Base-by-base conservation (phyloP, 2,329 filamentous ascomycete genomes). In the Pseudogymnoascus sp. region DNA sequence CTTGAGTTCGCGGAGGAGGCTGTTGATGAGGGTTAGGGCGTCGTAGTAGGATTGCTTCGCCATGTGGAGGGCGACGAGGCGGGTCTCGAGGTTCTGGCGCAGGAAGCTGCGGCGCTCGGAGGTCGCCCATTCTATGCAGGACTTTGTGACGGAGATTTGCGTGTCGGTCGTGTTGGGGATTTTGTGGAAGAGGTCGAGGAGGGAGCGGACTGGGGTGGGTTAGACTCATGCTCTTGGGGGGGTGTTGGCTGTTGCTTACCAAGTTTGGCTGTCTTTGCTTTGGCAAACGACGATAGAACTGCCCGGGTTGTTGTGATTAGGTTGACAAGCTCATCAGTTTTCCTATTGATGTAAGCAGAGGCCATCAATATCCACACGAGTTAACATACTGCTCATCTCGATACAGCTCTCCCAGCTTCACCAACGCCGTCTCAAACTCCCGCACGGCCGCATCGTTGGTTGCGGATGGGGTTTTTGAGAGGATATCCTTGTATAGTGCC, bases 61-160 rank as follows among this genome's bases (percentile, higher is more conserved):
- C 89, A 99, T 97, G 81, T 96, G 91, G 66, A 99, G 87, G 62
- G 86, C 83, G 63, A 99, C 95, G 64, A 99, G 88, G 67, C 95
- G 90, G 64, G 93, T 96, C 82, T 99, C 92, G 74, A 99, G 91
- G 77, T 96, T 96, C 81, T 99, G 95, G 70, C 95, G 92, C 71
- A 99, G 86, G 83, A 99, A 99, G 65, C 91, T 91, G 74, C 95
- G 89, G 71, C 93, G 90, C 80, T 97, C 92, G 62, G 91, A 90
- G 63, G 93, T 91, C 60, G 95, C 95, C 95, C 95, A 99, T 80
- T 97, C 93, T 86, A 99, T 99, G 81, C 92, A 97, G 78, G 95
- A 96, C 79, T 96, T 96, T 73, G 95, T 99, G 72, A 97, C 91
- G 76, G 87, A 81, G 76, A 96, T 92, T 80, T 99, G 95, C 74